Evolutionary conservation across 805 yeast species (phyloP).

Genomic region (Barnettozyma siamensis): DNA sequence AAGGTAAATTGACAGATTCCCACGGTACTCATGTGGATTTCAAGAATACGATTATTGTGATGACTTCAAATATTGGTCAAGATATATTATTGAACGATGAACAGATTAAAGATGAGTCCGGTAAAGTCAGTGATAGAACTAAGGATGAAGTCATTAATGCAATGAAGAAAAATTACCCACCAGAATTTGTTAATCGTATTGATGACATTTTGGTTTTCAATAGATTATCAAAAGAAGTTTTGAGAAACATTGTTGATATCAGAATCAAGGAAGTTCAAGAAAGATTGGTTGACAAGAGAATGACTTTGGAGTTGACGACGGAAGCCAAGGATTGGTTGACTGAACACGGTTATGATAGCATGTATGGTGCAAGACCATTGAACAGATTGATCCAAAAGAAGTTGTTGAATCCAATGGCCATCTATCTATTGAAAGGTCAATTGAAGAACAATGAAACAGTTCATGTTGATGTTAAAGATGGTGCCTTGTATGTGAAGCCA

Average conservation of each 20-base stretch:
- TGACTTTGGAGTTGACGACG: conserved; percentile 47
- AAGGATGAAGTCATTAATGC: conserved; percentile 58
- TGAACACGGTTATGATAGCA: conserved; percentile 81
- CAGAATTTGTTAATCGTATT: conserved; percentile 90
- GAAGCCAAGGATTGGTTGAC: conserved; percentile 76
- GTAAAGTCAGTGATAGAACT: conserved; percentile 47
- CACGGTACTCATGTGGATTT: conserved; percentile 94
- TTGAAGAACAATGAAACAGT: conserved; percentile 55
- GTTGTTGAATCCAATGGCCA: conserved; percentile 86
- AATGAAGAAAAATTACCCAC: conserved; percentile 75
- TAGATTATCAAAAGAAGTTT: conserved; percentile 70
- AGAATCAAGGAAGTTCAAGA: conserved; percentile 77
- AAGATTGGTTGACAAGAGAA: conserved; percentile 73
- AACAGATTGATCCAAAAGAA: conserved; percentile 82
- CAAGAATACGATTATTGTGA: conserved; percentile 88
- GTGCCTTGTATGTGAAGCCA: conserved; percentile 38
- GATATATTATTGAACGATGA: conserved; percentile 71
- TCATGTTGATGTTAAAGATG: conserved; percentile 40
- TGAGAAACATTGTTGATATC: conserved; percentile 78
- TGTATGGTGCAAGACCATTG: conserved; percentile 94
- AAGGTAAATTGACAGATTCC: conserved; percentile 90
- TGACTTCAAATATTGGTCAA: conserved; percentile 97
- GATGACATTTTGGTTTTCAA: conserved; percentile 94
- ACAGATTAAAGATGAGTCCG: conserved; percentile 44
- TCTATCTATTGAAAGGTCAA: conserved; percentile 72